Base-by-base conservation (phyloP, 805 yeast genomes). In the Yarrowia hollandica region DNA sequence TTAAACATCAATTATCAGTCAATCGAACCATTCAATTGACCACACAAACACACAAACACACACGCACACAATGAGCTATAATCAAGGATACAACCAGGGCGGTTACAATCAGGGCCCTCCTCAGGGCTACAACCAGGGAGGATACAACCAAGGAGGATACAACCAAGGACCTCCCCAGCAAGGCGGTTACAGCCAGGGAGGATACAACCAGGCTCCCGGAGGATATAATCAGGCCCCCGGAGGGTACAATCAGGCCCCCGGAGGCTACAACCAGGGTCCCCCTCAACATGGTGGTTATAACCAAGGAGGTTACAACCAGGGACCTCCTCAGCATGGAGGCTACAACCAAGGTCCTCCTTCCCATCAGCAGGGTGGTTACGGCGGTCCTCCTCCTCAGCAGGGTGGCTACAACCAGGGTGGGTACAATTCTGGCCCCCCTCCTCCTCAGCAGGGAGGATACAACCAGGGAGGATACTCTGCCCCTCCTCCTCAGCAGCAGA, bases 11-110 rank as follows among this genome's bases (percentile, higher is more conserved):
- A n/a, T n/a, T n/a, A n/a, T n/a, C n/a, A n/a, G n/a, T 38, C 44
- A 38, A 38, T 38, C 23, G 30, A 16, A 9, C 12, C 21, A 23
- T 5, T 9, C n/a, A 5, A n/a, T 26, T 14, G 30, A 6, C 16
- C 31, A 26, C 16, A 15, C 9, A 23, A 16, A 16, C 46, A 41
- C 21, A 23, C 48, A 25, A 26, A 41, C 11, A n/a, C n/a, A n/a
- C n/a, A n/a, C n/a, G n/a, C n/a, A n/a, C n/a, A n/a, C n/a, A n/a
- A 46, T 46, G 55, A 33, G 60, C 30, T 56, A 56, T 39, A 55
- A 55, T 18, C 52, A 55, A 16, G 60, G 54, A 18, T 38, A 39
- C 34, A 38, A 38, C 59, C 59, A 54, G 25, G 59, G 59, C n/a
- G 59, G 59, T 3, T 28, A 34, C 26, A 54, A 50, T n/a, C 57